Percentiles rank a stretch among this genome's conserved stretches.
Conservation (phyloP, 306 rosid genomes). For the Acacia acuminata region DNA sequence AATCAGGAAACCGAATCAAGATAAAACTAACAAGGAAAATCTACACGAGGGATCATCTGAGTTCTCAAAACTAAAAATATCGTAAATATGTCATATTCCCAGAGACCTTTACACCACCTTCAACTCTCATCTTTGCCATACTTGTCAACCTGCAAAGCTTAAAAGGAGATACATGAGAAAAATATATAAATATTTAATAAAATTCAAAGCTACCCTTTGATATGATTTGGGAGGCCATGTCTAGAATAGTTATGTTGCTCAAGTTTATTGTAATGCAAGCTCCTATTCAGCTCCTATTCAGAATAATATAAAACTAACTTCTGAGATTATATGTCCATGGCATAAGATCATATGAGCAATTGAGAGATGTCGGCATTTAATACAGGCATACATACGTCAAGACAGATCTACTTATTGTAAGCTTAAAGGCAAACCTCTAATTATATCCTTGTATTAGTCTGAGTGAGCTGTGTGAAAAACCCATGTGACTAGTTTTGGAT, state of each 20-base stretch:
- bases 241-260: background rate
- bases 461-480: too few relatives aligned
- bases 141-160: background rate
- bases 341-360: background rate
- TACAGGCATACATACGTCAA: background rate
- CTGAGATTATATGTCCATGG: background rate
- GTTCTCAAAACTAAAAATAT: background rate
- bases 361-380: background rate
- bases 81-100: background rate
- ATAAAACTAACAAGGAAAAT: conserved; percentile 1
- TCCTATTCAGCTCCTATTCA: background rate
- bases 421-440: too few relatives aligned
- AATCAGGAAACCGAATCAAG: background rate
- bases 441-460: too few relatives aligned
- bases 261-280: background rate
- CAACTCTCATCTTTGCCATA: background rate
- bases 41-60: background rate
- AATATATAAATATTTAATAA: background rate
- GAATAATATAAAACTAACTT: background rate
- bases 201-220: background rate
- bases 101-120: background rate
- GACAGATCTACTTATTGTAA: background rate
- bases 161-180: background rate
- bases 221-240: background rate
- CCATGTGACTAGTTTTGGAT: background rate